These are phyloP conservation scores for Cladophialophora carrionii DNA, from an alignment of 2,329 filamentous ascomycete species.

Conservation along the genomic window DNA sequence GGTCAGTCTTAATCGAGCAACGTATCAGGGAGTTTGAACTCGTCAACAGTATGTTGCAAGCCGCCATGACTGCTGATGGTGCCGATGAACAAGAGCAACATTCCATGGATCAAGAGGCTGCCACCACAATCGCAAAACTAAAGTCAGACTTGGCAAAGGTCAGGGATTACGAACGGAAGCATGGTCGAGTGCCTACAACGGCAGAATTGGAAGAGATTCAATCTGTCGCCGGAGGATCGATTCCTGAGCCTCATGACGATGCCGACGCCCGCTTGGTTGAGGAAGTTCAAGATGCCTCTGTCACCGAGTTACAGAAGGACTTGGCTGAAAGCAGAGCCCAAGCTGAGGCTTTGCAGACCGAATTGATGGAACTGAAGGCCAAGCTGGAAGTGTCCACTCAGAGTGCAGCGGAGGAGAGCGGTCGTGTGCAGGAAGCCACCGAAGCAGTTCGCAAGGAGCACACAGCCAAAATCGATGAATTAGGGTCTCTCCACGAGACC, in stretches of 20 bases:
- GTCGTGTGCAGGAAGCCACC: conserved; percentile 45
- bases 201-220: conserved; percentile 31
- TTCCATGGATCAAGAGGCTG: conserved; percentile 36
- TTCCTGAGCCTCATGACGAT: conserved; percentile 5
- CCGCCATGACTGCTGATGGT: conserved; percentile 41
- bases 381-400: conserved; percentile 46
- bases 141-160: conserved; percentile 38
- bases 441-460: conserved; percentile 41
- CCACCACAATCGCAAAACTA: conserved; percentile 38
- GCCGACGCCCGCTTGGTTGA: conserved; percentile 9
- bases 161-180: conserved; percentile 33
- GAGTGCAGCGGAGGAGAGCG: conserved; percentile 46
- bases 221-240: conserved; percentile 21
- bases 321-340: conserved; percentile 29
- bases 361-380: conserved; percentile 43
- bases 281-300: not conserved
- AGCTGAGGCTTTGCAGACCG: conserved; percentile 38
- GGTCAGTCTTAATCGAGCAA: conserved; percentile 41
- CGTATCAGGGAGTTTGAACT: conserved; percentile 41
- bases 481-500: conserved; percentile 29
- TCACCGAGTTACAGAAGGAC: conserved; percentile 19
- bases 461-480: conserved; percentile 29
- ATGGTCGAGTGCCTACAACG: conserved; percentile 35
- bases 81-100: conserved; percentile 38
- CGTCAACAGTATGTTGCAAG: conserved; percentile 40